phyloP scores from a whole-genome alignment of 192 early-diverging fungal species.

The Funneliformis geosporum region DNA sequence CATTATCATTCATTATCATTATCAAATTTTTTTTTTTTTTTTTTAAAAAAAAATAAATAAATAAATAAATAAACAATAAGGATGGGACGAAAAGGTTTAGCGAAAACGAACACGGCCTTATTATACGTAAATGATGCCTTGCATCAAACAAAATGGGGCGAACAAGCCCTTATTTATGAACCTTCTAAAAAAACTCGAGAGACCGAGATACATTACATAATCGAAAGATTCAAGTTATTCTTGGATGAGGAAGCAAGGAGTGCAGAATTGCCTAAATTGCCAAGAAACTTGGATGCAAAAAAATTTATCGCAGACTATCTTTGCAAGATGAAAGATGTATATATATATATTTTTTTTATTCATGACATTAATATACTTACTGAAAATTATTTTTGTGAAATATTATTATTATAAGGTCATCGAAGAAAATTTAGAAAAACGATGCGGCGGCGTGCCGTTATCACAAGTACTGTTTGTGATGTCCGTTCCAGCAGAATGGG shows the following conservation, averaged over 20 bases:
- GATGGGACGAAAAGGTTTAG: not conserved
- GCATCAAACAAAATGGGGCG: not conserved
- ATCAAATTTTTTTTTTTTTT: not conserved
- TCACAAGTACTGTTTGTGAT: not conserved
- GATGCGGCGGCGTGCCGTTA: not conserved
- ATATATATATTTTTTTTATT: not conserved
- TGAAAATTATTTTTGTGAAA: not conserved
- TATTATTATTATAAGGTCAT: not conserved
- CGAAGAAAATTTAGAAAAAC: not conserved
- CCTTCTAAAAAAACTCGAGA: not conserved
- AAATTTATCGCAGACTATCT: constrained; percentile 24
- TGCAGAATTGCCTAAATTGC: not conserved
- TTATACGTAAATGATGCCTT: not conserved
- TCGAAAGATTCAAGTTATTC: constrained; percentile 17
- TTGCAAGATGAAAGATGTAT: not conserved
- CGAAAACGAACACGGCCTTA: constrained; percentile 21
- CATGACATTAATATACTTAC: not conserved
- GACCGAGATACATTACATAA: not conserved
- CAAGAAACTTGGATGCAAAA: not conserved
- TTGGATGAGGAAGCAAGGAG: not conserved
- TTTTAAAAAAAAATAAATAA: not conserved
- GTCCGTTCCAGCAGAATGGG: constrained; percentile 28
- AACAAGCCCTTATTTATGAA: constrained; percentile 4
- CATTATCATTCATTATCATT: not conserved
- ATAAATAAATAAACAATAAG: not conserved